Percentiles rank a stretch among this genome's conserved stretches.
phyloP scores from a whole-genome alignment of 2,329 filamentous ascomycete genomes.

The Fusarium fracticaudum region DNA sequence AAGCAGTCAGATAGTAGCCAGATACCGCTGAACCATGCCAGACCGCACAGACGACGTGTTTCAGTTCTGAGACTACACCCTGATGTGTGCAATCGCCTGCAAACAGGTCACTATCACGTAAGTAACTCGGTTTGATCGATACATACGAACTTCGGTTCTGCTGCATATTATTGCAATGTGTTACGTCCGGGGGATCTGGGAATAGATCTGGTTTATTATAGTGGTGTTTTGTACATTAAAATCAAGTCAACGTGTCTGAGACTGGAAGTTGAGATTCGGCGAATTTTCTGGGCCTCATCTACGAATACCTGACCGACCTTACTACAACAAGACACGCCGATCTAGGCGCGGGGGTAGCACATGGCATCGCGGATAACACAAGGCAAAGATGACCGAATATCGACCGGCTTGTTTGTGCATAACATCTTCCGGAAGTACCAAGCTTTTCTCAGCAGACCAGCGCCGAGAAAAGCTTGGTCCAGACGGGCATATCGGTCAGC shows the following conservation, averaged over 20 bases:
- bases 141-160: neutral
- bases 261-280: constrained; percentile 15
- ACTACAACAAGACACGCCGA: constrained; percentile 27
- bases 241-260: neutral
- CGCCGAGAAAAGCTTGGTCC: constrained; percentile 37
- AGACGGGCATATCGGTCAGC: constrained; percentile 11
- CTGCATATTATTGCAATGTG: neutral
- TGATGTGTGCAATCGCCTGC: constrained; percentile 20
- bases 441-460: constrained; percentile 29
- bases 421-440: constrained; percentile 33
- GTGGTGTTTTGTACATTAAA: constrained; percentile 2
- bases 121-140: neutral
- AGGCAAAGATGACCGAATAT: constrained; percentile 33
- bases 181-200: neutral
- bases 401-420: constrained; percentile 34
- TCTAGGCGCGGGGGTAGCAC: constrained; percentile 37
- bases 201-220: neutral
- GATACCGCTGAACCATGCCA: constrained; percentile 30
- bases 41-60: constrained; percentile 35
- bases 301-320: constrained; percentile 11
- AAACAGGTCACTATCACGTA: constrained; percentile 15
- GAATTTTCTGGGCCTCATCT: constrained; percentile 28
- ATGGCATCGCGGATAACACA: constrained; percentile 37
- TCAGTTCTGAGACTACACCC: constrained; percentile 34
- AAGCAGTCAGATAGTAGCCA: constrained; percentile 35